Base-by-base conservation (phyloP, 345 rosid genomes). In the Linum trigynum region DNA sequence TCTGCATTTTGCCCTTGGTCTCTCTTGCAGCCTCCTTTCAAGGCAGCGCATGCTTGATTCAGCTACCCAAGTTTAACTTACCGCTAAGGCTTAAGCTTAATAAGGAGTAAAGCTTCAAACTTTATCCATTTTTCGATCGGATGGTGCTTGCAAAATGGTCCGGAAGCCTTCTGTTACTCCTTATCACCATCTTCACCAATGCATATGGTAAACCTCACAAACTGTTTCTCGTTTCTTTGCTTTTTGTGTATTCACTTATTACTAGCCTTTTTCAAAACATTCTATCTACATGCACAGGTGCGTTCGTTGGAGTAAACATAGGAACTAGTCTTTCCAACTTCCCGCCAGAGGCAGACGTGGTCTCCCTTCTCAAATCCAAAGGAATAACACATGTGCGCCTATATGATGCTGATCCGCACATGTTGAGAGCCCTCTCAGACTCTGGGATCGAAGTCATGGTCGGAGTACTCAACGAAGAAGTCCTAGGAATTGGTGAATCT, bases 311-410 rank as follows among this genome's bases (percentile, higher is more conserved):
- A 2, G 69, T 92, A 70, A 88, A 92, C 86, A 81, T 90, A 3
- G 99, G 99, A 10, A 85, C 97, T 2, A 91, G 82, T 72, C 84
- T 89, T 60, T 81, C 92, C 59, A 76, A 73, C 67, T 67, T 89
- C 83, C 96, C 97, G 32, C 66, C 91, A n/a, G 84, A 96, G 69
- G 71, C 87, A 17, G 86, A 87, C 40, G 63, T 86, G 3, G 91
- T 86, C 51, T 41, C 76, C 1, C 76, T 84, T 39, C 83, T 95
- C 57, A 80, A 80, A 79, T 77, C 82, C 43, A 77, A 73, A 38
- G 79, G 83, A 70, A 91, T 95, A 57, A 84, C 90, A 57, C 99
- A 91, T 45, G 72, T 91, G 14, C 97, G 99, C 65, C 91, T 95
- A 66, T 91, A 85, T 37, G 83, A 91, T 65, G 92, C 98, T 7